Evolutionary conservation across 352 stramenopile genomes (phyloP).

Genomic region (Globisporangium orthogonon): DNA sequence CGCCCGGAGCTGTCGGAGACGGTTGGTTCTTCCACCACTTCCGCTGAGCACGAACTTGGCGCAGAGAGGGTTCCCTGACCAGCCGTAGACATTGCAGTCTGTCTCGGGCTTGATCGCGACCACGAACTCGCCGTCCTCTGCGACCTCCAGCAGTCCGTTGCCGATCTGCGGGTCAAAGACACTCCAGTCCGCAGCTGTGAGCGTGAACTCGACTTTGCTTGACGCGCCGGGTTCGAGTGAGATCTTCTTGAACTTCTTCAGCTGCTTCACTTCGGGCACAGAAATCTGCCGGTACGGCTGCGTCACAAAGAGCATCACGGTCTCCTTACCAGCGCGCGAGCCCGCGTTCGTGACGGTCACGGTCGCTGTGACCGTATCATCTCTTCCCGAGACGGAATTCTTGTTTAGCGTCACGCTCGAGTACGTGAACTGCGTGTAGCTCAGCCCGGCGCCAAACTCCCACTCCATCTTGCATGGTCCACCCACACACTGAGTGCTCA

Average conservation of each 20-base stretch:
- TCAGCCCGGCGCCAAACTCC: slow-evolving; percentile 55
- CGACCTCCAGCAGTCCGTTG: slow-evolving; percentile 34
- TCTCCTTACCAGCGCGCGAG: slow-evolving; percentile 47
- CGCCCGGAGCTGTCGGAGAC: no score
- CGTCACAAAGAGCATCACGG: slow-evolving; percentile 69
- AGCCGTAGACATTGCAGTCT: slow-evolving; percentile 32
- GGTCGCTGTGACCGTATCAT: slow-evolving; percentile 19
- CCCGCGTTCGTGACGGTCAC: slow-evolving; percentile 71
- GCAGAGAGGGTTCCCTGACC: no score
- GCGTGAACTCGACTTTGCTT: slow-evolving; percentile 27
- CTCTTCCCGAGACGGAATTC: slow-evolving; percentile 14
- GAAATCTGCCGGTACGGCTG: slow-evolving; percentile 22
- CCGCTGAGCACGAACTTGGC: no score
- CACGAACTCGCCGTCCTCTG: slow-evolving; percentile 44
- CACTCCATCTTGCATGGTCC: slow-evolving; percentile 47
- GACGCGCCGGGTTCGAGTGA: background rate
- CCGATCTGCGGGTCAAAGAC: slow-evolving; percentile 55
- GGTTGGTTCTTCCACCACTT: no score
- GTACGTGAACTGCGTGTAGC: slow-evolving; percentile 66
- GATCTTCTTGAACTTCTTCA: slow-evolving; percentile 51
- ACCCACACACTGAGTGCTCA: slow-evolving; percentile 35
- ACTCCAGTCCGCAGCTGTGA: slow-evolving; percentile 30
- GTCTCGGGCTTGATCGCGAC: slow-evolving; percentile 58
- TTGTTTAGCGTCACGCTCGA: slow-evolving; percentile 34
- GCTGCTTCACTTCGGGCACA: slow-evolving; percentile 40